Evolutionary conservation across 2,329 filamentous ascomycete species (phyloP), one percentile per base, ranked within the genome.

Genomic region (Fusarium globosum): DNA sequence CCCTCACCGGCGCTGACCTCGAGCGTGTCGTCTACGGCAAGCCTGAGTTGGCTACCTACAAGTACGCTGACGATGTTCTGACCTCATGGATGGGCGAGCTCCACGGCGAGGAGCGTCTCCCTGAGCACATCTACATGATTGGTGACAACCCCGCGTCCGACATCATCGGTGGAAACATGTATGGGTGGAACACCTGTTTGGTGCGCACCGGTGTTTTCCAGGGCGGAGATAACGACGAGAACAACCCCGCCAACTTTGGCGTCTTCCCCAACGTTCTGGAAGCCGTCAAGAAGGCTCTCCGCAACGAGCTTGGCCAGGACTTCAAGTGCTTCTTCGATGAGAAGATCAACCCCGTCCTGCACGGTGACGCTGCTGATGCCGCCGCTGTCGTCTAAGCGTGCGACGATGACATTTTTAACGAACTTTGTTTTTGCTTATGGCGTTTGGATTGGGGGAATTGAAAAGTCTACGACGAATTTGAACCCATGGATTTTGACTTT

Each of bases 111-210:
- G 90, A 93, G 85, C 86, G 83, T 68, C 86, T 87, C 18, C 81
- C 96, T 59, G 85, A 87, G 77, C 89, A 87, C 51, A 94, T 97
- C 11, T 97, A 96, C 82, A 97, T 97, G 95, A 88, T 97, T 41
- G 95, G 95, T 10, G 92, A 94, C 79, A 94, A 94, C 78, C 92
- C 92, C 6, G 76, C 76, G 33, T 78, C 76, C n/a, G 76, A 78
- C 63, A 78, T 78, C 36, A 72, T 78, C 72, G 92, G 92, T 71
- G 92, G 92, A 70, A 94, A 94, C 87, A 92, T 91, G 88, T 94
- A 94, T 82, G 91, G 91, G 68, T 94, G 92, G 93, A 94, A 94
- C 84, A 94, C 92, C 7, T 94, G 92, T 79, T 83, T 94, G 61
- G 92, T 94, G 64, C 89, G 92, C 79, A 94, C 92, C 0, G 93